These are phyloP conservation scores for Stephania cephalantha DNA, from an alignment of 164 flowering plant species.

Conservation along the genomic window DNA sequence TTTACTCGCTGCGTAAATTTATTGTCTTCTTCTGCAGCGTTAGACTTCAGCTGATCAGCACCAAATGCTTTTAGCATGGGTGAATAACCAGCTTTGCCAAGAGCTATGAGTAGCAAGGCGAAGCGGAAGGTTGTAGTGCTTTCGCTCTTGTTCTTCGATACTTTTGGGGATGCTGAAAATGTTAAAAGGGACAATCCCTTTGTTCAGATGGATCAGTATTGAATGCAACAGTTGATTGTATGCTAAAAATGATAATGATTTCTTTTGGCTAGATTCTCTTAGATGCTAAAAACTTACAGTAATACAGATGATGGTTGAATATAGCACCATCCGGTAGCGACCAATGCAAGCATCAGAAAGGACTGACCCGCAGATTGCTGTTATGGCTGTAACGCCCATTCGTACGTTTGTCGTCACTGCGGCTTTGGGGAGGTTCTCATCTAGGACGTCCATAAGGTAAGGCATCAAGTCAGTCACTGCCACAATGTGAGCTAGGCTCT, in stretches of 20 bases:
- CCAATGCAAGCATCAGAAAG: conserved; percentile 11
- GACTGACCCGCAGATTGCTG: conserved; percentile 12
- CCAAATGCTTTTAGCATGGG: conserved; percentile 13
- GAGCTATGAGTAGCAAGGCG: conserved; percentile 17
- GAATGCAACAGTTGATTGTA: neutral
- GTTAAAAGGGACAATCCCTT: conserved; percentile 18
- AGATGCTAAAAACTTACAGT: conserved; percentile 6
- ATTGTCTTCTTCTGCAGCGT: neutral
- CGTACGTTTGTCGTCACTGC: conserved; percentile 16
- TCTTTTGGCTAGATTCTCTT: neutral
- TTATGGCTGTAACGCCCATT: conserved; percentile 15
- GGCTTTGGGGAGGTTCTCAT: conserved; percentile 19
- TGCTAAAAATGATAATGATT: conserved; percentile 2
- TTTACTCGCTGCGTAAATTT: neutral
- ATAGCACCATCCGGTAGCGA: conserved; percentile 9
- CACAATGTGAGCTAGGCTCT: conserved; percentile 13
- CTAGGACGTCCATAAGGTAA: conserved; percentile 15
- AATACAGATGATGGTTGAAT: conserved; percentile 10
- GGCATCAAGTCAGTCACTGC: conserved; percentile 16
- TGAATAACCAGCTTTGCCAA: conserved; percentile 18
- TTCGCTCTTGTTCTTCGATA: conserved; percentile 3
- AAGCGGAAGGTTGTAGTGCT: conserved; percentile 1
- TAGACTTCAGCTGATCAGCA: conserved; percentile 14
- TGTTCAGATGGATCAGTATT: conserved; percentile 7
- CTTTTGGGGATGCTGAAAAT: conserved; percentile 12